Conservation (phyloP, 1,284 basidiomycete species). For the Moesziomyces sp. region DNA sequence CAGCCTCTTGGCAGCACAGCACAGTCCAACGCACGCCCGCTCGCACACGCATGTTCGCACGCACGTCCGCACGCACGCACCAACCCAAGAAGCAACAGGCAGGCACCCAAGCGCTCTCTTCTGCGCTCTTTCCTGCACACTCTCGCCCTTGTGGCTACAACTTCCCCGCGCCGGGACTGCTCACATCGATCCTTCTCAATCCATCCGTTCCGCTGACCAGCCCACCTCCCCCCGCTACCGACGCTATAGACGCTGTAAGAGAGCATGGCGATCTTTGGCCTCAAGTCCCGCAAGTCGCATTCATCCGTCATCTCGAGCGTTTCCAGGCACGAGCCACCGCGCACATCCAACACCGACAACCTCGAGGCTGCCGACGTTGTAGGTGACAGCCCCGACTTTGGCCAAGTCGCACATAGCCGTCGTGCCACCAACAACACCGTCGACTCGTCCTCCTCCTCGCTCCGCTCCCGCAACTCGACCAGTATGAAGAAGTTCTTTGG, state of each 20-base stretch:
- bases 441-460: slow-evolving; percentile 32
- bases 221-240: neutral
- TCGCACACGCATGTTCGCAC: neutral
- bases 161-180: no score
- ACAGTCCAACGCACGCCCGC: neutral
- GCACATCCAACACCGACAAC: slow-evolving; percentile 8
- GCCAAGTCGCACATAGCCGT: slow-evolving; percentile 9
- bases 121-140: neutral
- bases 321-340: slow-evolving; percentile 14
- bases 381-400: slow-evolving; percentile 40
- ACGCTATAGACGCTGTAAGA: neutral
- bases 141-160: neutral
- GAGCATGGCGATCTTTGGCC: slow-evolving; percentile 44
- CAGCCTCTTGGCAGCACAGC: no score
- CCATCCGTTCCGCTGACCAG: neutral
- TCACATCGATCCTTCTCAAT: neutral
- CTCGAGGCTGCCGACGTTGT: slow-evolving; percentile 45
- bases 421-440: slow-evolving; percentile 27
- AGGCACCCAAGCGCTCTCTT: slow-evolving; percentile 2
- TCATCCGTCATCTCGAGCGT: slow-evolving; percentile 26
- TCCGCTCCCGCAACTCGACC: slow-evolving; percentile 37
- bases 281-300: slow-evolving; percentile 39
- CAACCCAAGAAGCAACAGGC: neutral
- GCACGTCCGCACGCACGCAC: slow-evolving; percentile 11
- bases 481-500: slow-evolving; percentile 53